These are phyloP conservation scores for Graphiopsis chlorocephala DNA, from an alignment of 2,329 filamentous ascomycete genomes.

Conservation along the genomic window DNA sequence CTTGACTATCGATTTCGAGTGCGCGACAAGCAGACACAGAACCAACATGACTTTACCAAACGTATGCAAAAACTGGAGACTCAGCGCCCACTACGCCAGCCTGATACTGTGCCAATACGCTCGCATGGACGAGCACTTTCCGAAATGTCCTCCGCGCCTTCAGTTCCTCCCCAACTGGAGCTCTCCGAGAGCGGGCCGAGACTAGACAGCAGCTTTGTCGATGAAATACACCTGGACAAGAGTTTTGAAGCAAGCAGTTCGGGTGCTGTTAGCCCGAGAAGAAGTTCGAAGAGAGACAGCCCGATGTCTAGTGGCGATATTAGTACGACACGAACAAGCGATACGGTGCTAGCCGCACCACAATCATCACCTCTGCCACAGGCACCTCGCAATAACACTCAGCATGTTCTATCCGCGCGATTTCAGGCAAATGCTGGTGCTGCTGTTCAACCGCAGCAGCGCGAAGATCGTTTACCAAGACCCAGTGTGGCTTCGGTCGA, in stretches of 20 bases:
- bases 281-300: not conserved
- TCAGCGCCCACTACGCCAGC: not conserved
- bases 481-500: not conserved
- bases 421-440: not conserved
- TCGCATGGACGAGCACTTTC: not conserved
- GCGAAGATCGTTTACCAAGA: not conserved
- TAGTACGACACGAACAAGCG: not conserved
- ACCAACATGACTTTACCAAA: conserved; percentile 16
- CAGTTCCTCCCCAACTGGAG: not conserved
- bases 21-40: conserved; percentile 20
- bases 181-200: not conserved
- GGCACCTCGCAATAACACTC: not conserved
- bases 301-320: not conserved
- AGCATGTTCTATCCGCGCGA: not conserved
- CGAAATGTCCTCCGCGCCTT: not conserved
- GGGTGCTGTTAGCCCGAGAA: not conserved
- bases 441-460: not conserved
- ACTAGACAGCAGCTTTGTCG: not conserved
- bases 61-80: not conserved
- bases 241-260: not conserved
- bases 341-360: not conserved
- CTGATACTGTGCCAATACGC: not conserved
- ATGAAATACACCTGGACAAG: not conserved
- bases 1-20: conserved; percentile 20
- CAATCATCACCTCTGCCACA: not conserved